Conservation (phyloP, 2,329 filamentous ascomycete species). For the Penicillium verrucosum region DNA sequence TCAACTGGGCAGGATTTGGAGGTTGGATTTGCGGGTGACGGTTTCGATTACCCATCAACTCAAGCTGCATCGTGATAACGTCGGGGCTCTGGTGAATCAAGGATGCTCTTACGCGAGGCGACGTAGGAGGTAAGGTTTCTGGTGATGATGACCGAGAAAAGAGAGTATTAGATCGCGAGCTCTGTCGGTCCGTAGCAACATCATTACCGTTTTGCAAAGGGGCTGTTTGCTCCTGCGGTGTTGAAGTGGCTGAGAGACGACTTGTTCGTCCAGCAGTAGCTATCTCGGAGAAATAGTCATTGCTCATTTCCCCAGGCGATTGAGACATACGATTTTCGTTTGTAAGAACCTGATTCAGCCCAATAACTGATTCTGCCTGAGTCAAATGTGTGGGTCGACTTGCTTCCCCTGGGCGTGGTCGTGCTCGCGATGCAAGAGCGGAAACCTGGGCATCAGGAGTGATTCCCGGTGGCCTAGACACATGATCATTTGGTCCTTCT, state of each 20-base stretch:
- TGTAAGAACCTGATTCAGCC: conserved; percentile 20
- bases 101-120: conserved; percentile 43
- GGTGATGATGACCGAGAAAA: conserved; percentile 41
- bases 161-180: conserved; percentile 40
- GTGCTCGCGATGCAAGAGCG: conserved; percentile 8
- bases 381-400: conserved; percentile 9
- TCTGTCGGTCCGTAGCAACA: conserved; percentile 20
- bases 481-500: conserved; percentile 11
- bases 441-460: conserved; percentile 13
- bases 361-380: conserved; percentile 5
- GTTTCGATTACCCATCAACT: conserved; percentile 36
- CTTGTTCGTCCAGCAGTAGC: conserved; percentile 25
- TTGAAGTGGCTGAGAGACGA: conserved; percentile 13
- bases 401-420: conserved; percentile 10
- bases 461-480: conserved; percentile 17
- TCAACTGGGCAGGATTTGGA: conserved; percentile 10
- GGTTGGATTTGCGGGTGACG: conserved; percentile 20
- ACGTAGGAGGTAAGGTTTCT: conserved; percentile 40
- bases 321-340: conserved; percentile 40
- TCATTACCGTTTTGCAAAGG: conserved; percentile 9
- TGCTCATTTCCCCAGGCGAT: conserved; percentile 39
- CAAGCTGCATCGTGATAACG: conserved; percentile 45
- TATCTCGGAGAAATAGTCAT: conserved; percentile 31
- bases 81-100: conserved; percentile 44
- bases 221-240: conserved; percentile 14